Conservation (phyloP, 2,329 filamentous ascomycete species). For the Claviceps pazoutovae region DNA sequence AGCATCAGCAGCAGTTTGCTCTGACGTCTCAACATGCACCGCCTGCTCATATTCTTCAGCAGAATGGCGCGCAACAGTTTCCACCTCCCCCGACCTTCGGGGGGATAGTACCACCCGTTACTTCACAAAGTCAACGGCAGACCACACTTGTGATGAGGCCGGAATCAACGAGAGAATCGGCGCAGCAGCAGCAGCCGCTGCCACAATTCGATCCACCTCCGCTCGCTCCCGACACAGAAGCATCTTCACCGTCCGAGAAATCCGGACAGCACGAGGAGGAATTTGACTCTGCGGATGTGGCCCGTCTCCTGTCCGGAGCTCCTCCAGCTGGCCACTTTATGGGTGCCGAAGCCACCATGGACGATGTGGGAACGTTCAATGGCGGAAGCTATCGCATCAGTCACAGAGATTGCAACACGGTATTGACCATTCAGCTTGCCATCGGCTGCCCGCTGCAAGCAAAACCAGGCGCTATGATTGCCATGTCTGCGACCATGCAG, state of each 20-base stretch:
- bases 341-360: conserved; percentile 47
- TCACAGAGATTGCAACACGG: conserved; percentile 80
- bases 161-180: conserved; percentile 10
- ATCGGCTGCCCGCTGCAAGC: conserved; percentile 72
- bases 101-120: not conserved
- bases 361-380: conserved; percentile 94
- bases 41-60: not conserved
- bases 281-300: conserved; percentile 11
- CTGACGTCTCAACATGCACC: too few species aligned
- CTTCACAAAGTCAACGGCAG: conserved; percentile 6
- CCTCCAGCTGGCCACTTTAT: conserved; percentile 42
- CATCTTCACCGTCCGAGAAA: conserved; percentile 18
- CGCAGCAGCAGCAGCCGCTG: conserved; percentile 14
- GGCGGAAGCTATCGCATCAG: conserved; percentile 88
- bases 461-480: conserved; percentile 83
- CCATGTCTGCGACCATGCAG: conserved; percentile 81
- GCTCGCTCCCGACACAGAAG: conserved; percentile 10
- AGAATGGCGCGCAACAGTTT: conserved; percentile 11
- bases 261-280: conserved; percentile 10
- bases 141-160: conserved; percentile 12
- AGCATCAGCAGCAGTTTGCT: conserved; percentile 1
- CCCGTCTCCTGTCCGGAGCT: conserved; percentile 24
- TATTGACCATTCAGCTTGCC: conserved; percentile 78
- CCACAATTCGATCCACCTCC: conserved; percentile 17
- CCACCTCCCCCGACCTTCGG: conserved; percentile 6